Percentiles rank a stretch among this genome's conserved stretches.
Conservation (phyloP, 306 rosid species). For the Dalbergia cochinchinensis region DNA sequence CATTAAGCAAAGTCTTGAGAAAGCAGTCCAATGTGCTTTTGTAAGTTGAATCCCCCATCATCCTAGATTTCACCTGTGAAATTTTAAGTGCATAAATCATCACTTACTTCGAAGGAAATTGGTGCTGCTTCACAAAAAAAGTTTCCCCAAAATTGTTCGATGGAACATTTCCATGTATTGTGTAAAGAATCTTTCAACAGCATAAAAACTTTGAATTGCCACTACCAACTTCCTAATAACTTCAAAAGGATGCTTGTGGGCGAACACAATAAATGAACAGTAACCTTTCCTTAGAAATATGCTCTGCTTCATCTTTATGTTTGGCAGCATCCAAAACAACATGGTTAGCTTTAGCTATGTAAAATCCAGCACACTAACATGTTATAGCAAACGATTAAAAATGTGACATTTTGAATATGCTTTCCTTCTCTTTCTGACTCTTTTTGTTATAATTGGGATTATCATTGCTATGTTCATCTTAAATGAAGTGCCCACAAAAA, state of each 20-base stretch:
- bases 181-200: slow-evolving; percentile 11
- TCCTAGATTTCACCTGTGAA: slow-evolving; percentile 93
- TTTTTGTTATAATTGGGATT: slow-evolving; percentile 26
- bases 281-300: neutral
- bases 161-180: slow-evolving; percentile 45
- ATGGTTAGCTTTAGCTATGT: slow-evolving; percentile 29
- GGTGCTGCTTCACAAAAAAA: slow-evolving; percentile 34
- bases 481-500: neutral
- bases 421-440: slow-evolving; percentile 15
- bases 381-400: slow-evolving; percentile 16
- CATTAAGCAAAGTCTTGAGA: slow-evolving; percentile 79
- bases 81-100: slow-evolving; percentile 50
- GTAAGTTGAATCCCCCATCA: slow-evolving; percentile 98
- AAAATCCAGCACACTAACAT: slow-evolving; percentile 7
- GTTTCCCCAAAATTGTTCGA: slow-evolving; percentile 48
- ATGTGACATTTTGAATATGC: neutral
- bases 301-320: slow-evolving; percentile 1
- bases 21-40: slow-evolving; percentile 91
- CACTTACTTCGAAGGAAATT: slow-evolving; percentile 39
- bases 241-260: slow-evolving; percentile 27
- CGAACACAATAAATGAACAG: slow-evolving; percentile 10
- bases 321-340: slow-evolving; percentile 16
- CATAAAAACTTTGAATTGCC: slow-evolving; percentile 21
- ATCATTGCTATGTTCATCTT: slow-evolving; percentile 27
- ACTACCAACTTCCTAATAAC: slow-evolving; percentile 14